Percentiles rank a stretch among this genome's conserved stretches.
Conservation (phyloP, 2,329 filamentous ascomycete species). For the Alternaria panax region DNA sequence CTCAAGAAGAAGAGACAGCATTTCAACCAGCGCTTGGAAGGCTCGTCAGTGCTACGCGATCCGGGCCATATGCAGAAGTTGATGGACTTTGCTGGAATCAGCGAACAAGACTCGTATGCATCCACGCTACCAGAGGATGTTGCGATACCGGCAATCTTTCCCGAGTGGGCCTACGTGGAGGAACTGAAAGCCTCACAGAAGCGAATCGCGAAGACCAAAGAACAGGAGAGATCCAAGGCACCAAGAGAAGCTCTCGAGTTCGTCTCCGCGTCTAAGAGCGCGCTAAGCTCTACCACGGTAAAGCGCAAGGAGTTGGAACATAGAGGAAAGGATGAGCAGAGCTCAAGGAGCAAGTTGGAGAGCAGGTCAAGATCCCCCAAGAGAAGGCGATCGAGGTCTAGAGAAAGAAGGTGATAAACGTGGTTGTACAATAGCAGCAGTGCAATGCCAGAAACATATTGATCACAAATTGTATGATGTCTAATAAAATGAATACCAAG, state of each 20-base stretch:
- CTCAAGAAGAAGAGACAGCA: conserved; percentile 80
- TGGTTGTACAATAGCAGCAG: background rate
- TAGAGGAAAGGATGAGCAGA: conserved; percentile 31
- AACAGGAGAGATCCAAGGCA: conserved; percentile 37
- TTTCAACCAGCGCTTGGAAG: conserved; percentile 77
- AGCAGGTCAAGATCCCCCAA: conserved; percentile 44
- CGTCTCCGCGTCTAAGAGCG: conserved; percentile 39
- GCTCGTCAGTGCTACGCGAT: conserved; percentile 72
- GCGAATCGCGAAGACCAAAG: conserved; percentile 43
- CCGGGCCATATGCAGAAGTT: conserved; percentile 76
- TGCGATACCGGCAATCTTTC: conserved; percentile 51
- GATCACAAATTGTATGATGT: background rate
- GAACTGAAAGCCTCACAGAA: conserved; percentile 53
- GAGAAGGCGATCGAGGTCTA: conserved; percentile 36
- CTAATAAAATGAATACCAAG: background rate
- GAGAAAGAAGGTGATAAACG: conserved; percentile 19
- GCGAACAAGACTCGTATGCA: conserved; percentile 67
- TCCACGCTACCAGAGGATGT: conserved; percentile 60
- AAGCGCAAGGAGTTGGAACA: conserved; percentile 46
- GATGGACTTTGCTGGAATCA: conserved; percentile 70
- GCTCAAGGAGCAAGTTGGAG: conserved; percentile 24
- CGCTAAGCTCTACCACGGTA: conserved; percentile 25
- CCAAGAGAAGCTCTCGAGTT: conserved; percentile 46
- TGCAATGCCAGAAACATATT: background rate
- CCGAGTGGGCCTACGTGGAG: conserved; percentile 54